These are phyloP conservation scores for Calvatia gigantea DNA, from an alignment of 768 basidiomycete genomes.

Conservation along the genomic window DNA sequence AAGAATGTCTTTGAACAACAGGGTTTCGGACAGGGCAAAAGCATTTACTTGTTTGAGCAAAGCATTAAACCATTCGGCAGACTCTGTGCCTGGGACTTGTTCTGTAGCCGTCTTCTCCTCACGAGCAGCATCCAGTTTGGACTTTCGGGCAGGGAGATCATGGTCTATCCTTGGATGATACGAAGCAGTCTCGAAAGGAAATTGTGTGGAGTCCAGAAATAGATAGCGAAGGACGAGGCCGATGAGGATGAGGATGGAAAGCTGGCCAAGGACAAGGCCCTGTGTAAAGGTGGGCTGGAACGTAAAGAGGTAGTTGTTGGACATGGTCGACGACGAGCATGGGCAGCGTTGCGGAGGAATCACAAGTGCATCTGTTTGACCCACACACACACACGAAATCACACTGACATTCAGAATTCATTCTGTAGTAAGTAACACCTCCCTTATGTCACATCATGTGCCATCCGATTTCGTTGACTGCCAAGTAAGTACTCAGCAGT, in stretches of 20 bases:
- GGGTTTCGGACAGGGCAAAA: not conserved
- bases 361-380: not conserved
- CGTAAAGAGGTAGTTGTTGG: constrained; percentile 61
- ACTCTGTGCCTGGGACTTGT: constrained; percentile 46
- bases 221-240: constrained; percentile 88
- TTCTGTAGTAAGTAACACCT: constrained; percentile 2
- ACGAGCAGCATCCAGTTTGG: constrained; percentile 23
- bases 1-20: constrained; percentile 5
- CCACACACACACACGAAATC: not conserved
- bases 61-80: constrained; percentile 89
- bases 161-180: constrained; percentile 59
- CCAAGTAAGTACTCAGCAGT: too few species aligned
- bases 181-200: constrained; percentile 49
- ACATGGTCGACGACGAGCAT: constrained; percentile 32
- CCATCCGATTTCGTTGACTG: too few species aligned
- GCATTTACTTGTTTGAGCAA: constrained; percentile 71
- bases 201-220: constrained; percentile 78
- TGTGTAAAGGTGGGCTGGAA: constrained; percentile 92
- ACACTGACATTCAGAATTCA: not conserved
- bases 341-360: not conserved
- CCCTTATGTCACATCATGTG: not conserved
- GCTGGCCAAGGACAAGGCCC: constrained; percentile 88
- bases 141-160: constrained; percentile 39
- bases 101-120: constrained; percentile 21
- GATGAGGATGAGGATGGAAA: constrained; percentile 78